Evolutionary conservation across 139 green algal genomes (phyloP).

Genomic region (Coelastrella sp.): DNA sequence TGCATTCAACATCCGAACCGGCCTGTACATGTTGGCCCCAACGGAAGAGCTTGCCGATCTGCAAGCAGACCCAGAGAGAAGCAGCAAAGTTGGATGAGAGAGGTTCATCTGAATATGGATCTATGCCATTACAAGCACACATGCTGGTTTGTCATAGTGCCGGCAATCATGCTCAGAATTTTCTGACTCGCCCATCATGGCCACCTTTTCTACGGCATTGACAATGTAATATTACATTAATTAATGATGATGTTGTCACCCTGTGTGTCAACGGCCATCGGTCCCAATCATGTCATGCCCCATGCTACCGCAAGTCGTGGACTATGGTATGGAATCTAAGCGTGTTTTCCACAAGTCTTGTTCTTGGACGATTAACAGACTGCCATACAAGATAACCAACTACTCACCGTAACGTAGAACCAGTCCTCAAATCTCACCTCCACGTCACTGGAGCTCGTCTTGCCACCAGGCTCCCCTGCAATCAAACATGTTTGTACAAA

Average conservation of each 20-base stretch:
- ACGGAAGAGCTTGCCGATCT: neutral
- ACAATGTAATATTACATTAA: neutral
- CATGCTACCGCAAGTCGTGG: neutral
- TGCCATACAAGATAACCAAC: neutral
- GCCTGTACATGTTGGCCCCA: neutral
- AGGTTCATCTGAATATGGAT: neutral
- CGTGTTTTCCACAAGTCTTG: neutral
- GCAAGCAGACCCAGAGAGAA: neutral
- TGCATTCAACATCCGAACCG: neutral
- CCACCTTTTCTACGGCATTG: neutral
- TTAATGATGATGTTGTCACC: neutral
- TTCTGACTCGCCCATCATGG: neutral
- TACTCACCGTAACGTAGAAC: neutral
- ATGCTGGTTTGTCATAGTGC: neutral
- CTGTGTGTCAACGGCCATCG: neutral
- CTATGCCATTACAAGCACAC: conserved; percentile 1
- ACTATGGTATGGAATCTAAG: neutral
- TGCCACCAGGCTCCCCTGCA: neutral
- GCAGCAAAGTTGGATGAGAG: neutral
- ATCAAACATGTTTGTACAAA: neutral
- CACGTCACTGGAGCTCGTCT: neutral
- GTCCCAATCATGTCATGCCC: neutral
- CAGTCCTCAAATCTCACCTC: neutral
- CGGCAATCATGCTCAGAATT: neutral
- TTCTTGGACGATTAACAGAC: neutral